Evolutionary conservation across 345 rosid species (phyloP), one percentile per base, ranked within the genome.

Genomic region (Camelina neglecta): DNA sequence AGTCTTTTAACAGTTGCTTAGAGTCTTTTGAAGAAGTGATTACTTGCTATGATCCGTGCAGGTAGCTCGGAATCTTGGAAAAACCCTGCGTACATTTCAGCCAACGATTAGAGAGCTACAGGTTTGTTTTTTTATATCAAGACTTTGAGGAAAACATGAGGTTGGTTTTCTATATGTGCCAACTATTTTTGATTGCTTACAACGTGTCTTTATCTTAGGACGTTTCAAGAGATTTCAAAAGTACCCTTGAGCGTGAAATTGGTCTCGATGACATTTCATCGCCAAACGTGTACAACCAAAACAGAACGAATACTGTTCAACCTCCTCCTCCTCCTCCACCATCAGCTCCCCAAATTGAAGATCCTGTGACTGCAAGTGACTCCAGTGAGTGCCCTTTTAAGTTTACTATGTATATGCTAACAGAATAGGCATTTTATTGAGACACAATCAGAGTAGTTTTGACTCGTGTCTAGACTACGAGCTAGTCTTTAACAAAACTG

Each of bases 41-140:
- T 61, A 54, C 63, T 69, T 53, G 35, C 8, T 59, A 41, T 77
- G 24, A 62, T 64, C 47, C 3, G 4, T 82, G 77, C 88, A 92
- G 98, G 96, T 94, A 50, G 97, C 98, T 35, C 85, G 97, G 68
- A 94, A 85, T 81, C 81, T 92, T 60, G 98, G 98, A 67, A 92
- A 92, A 80, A 94, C 98, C 50, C 79, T 94, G 54, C 96, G 98
- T 49, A 83, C 83, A 57, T 92, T 92, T 84, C 98, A 94, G 71
- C 98, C 98, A 23, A 90, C 98, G 62, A 90, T 94, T 80, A 90
- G 86, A 81, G 98, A 94, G 82, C 88, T 94, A 65, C 97, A 94
- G 93, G 98, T 91, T 56, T 74, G 45, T 42, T 8, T 7, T 29
- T 13, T 21, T 38, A 31, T 49, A 35, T 64, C 68, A n/a, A 63